phyloP scores from a whole-genome alignment of 139 green algal species.

The Deuterostichococcus epilithicus region DNA sequence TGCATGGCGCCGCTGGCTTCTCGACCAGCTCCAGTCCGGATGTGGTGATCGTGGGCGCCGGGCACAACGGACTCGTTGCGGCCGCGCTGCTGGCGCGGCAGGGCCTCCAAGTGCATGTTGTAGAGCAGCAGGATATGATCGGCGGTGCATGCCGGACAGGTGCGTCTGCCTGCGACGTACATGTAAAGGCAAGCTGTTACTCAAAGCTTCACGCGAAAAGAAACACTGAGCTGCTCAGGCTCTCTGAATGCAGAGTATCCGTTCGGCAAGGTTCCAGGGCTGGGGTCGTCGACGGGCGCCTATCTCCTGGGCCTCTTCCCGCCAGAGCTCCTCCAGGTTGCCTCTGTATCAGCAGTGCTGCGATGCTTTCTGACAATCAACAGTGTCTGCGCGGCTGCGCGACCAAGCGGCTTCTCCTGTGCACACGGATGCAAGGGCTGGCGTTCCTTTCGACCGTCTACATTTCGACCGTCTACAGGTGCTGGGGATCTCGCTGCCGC shows the following conservation, averaged over 20 bases:
- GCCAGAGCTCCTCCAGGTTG: conserved; percentile 44
- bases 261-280: conserved; percentile 46
- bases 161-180: not conserved
- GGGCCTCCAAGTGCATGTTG: conserved; percentile 38
- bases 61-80: conserved; percentile 56
- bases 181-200: too few species aligned
- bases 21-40: conserved; percentile 17
- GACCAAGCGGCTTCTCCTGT: too few species aligned
- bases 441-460: too few species aligned
- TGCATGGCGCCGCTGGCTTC: not conserved
- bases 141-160: conserved; percentile 53
- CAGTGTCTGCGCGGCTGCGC: too few species aligned
- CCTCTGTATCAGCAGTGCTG: not conserved
- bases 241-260: conserved; percentile 48
- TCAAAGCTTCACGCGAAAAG: too few species aligned
- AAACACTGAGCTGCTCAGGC: too few species aligned
- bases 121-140: conserved; percentile 40
- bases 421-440: too few species aligned
- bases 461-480: conserved; percentile 15
- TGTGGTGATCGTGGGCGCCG: conserved; percentile 40
- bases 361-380: not conserved
- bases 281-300: conserved; percentile 50
- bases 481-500: conserved; percentile 30
- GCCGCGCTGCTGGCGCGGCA: conserved; percentile 45
- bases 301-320: conserved; percentile 64